Base-by-base conservation (phyloP, 805 yeast genomes). In the Nakazawaea laoshanensis region DNA sequence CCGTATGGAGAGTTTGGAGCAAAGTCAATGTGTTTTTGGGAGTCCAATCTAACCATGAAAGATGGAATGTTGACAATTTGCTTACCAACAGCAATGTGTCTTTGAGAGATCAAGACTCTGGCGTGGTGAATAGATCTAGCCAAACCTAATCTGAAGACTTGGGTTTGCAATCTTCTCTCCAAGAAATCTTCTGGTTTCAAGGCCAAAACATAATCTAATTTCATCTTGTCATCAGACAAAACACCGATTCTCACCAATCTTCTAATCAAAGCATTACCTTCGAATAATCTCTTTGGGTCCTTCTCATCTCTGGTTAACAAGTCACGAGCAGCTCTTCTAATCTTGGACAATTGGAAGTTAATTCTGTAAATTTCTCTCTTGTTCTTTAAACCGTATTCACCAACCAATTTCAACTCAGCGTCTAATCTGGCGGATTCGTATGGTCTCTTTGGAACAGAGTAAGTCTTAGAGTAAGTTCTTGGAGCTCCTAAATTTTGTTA, bases 271-370 rank as follows among this genome's bases (percentile, higher is more conserved):
- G 98, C 98, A 67, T 92, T 92, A 84, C 98, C 98, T 75, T 92
- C 98, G 78, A 92, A 92, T 63, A 92, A 82, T 77, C 98, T 87
- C 86, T 88, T 92, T 81, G 95, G 96, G 73, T 92, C 98, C 81
- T 92, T 92, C 78, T 92, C 98, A 62, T 92, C 98, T 77, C 96
- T 87, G 77, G 98, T 92, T 71, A 92, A 81, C 61, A 92, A 77
- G 63, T 92, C 97, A 83, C 98, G 95, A 64, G 98, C 98, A 68
- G 98, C 98, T 77, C 98, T 87, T 77, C 98, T 88, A 66, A 92
- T 89, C 81, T 92, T 92, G 48, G 98, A 92, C 63, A 92, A 84
- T 76, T 92, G 97, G 80, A 83, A 85, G 68, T 94, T 94, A 67
- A 92, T 88, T 83, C 98, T 87, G 94, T 92, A 92, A 69, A 92